Conservation (phyloP, 768 basidiomycete species). For the Pulveroboletus sp. region DNA sequence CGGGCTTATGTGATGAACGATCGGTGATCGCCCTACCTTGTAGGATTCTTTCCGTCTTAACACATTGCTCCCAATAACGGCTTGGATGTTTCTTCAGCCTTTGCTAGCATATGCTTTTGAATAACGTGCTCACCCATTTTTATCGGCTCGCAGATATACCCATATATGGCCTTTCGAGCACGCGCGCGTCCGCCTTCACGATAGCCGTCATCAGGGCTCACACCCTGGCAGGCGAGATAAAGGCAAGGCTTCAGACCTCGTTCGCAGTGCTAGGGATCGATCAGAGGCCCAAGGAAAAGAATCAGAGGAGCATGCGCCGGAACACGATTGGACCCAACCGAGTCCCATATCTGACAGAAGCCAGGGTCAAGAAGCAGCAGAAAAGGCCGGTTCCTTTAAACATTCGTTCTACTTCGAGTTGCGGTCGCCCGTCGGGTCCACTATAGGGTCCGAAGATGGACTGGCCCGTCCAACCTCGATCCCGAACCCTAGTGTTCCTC, state of each 20-base stretch:
- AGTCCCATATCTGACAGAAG: slow-evolving; percentile 12
- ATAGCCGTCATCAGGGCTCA: slow-evolving; percentile 33
- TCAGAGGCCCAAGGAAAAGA: slow-evolving; percentile 2
- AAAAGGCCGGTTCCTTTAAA: not conserved
- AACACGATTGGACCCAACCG: slow-evolving; percentile 19
- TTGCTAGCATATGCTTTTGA: not conserved
- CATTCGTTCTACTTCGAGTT: slow-evolving; percentile 9
- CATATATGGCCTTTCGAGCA: slow-evolving; percentile 99
- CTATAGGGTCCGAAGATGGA: not conserved
- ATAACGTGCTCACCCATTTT: slow-evolving; percentile 5
- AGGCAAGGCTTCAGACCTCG: slow-evolving; percentile 15
- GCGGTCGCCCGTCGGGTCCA: not conserved
- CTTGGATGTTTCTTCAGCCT: not conserved
- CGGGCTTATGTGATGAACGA: not conserved
- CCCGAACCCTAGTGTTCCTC: slow-evolving; percentile 10
- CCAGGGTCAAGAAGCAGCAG: not conserved
- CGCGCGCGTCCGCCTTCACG: slow-evolving; percentile 73
- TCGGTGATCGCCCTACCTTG: slow-evolving; percentile 5
- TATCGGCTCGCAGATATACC: slow-evolving; percentile 58
- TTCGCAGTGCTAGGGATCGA: slow-evolving; percentile 11
- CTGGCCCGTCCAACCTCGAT: not conserved
- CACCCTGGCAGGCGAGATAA: slow-evolving; percentile 24
- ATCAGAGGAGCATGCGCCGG: not conserved
- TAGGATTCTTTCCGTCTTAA: not conserved
- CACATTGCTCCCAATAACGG: too few relatives aligned